Base-by-base conservation (phyloP, 129 eudicot species). In the Centrapalus pauciflorus region DNA sequence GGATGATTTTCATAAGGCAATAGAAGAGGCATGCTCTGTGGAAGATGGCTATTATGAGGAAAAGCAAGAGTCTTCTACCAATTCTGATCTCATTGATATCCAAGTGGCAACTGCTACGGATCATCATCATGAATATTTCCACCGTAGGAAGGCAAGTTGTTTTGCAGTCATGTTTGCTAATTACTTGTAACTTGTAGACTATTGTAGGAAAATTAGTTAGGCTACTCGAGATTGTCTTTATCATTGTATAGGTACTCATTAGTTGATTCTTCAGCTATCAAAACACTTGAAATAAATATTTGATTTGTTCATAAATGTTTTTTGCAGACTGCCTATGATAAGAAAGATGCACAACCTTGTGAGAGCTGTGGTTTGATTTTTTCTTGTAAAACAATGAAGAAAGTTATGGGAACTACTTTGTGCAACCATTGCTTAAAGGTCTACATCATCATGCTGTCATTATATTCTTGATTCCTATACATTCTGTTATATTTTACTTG, bases 21-120 rank as follows among this genome's bases (percentile, higher is more conserved):
- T 94, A 76, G 95, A 94, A 74, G 99, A 94, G 84, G 99, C 99
- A 10, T 55, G 79, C 74, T 27, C 76, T 28, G 78, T 83, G 24
- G 90, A 94, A 74, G 67, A 74, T 63, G 90, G 88, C 20, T 66
- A 60, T 66, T 17, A 32, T 41, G 79, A 26, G 20, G 67, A 57
- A 14, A 83, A 21, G 43, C 76, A 67, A 48, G 77, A 59, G 52
- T 26, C 46, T 51, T 28, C 63, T 41, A 72, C 69, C 19, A 80
- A 43, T 14, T 24, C 74, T 3, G 72, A 76, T 41, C 71, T 43
- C 13, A 71, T 43, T 73, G 86, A 72, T 66, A 50, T 77, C 52
- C 70, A 52, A 26, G 87, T 86, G 79, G 72, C 63, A 21, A 30
- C 80, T 76, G 84, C 85, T 46, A 80, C 93, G 11, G 81, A 75